Percentiles rank a stretch among this genome's conserved stretches.
phyloP scores from a whole-genome alignment of 331 rosid species.

The Acacia pycnantha region DNA sequence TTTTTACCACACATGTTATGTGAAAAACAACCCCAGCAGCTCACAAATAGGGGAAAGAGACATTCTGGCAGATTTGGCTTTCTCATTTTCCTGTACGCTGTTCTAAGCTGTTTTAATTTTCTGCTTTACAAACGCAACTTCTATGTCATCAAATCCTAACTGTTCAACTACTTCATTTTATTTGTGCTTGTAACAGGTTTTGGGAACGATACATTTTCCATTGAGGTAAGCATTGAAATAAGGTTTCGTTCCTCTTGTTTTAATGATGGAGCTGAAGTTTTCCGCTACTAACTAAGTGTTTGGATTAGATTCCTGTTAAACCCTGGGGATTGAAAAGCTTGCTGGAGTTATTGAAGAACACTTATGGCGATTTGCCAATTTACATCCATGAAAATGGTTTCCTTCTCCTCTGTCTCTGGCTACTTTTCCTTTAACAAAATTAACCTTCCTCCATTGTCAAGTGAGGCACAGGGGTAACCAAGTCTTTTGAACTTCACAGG shows the following conservation, averaged over 20 bases:
- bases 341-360: constrained; percentile 45
- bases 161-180: neutral
- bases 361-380: constrained; percentile 41
- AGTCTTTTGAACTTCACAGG: constrained; percentile 27
- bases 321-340: constrained; percentile 36
- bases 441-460: neutral
- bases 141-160: neutral
- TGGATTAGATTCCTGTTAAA: constrained; percentile 17
- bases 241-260: neutral
- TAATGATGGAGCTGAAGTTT: neutral
- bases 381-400: constrained; percentile 60
- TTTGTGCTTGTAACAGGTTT: neutral
- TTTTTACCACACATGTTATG: neutral
- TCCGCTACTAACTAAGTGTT: neutral
- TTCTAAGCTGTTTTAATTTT: neutral
- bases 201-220: neutral
- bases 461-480: too few species aligned
- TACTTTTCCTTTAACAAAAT: neutral
- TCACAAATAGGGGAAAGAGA: neutral
- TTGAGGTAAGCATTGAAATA: constrained; percentile 19
- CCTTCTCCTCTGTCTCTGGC: constrained; percentile 24
- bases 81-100: neutral
- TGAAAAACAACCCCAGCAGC: constrained; percentile 3
- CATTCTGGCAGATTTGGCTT: constrained; percentile 20
- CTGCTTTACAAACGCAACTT: neutral